Base-by-base conservation (phyloP, 2,329 filamentous ascomycete species). In the Apiospora rasikravindrae region DNA sequence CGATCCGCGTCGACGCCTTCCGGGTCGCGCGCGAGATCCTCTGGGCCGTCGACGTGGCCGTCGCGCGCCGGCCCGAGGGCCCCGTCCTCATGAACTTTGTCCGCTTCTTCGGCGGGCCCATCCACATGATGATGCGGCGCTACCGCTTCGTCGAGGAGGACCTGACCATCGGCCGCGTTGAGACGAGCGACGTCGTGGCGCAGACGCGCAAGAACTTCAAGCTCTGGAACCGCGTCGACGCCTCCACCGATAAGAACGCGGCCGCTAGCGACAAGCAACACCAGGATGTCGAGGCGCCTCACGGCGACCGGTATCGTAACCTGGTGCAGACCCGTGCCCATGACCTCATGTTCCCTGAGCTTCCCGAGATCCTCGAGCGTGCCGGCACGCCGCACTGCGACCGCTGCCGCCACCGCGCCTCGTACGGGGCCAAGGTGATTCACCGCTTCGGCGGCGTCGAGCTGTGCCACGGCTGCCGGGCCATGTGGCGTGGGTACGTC, bases 111-210 rank as follows among this genome's bases (percentile, higher is more conserved):
- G 79, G 79, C 11, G 80, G 80, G 3, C 77, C 80, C 1, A 76
- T 81, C 37, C 79, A 82, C 57, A 77, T 82, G 75, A 80, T 79
- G 77, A 81, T 78, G 78, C 75, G 80, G 24, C 73, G 80, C 5
- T 81, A 82, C 72, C 77, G 80, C 4, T 81, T 78, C 70, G 77
- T 81, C 19, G 80, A 82, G 73, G 80, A 82, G 40, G 77, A 73
- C 7, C 69, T 81, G 42, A 75, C 73, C 2, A 74, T 82, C 24
- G 80, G 80, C 44, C 75, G 71, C 33, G 53, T 72, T 3, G 80
- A 81, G 69, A 77, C 74, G 7, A 74, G 74, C 10, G 57, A 69
- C 1, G 75, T 81, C 11, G 74, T 79, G 7, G 44, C 74, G 1
- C 72, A 75, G 71, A 76, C 78, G 16, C 72, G 77, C 14, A 53